Evolutionary conservation across 768 basidiomycete species (phyloP).

Genomic region (Melanogaster broomeanus): DNA sequence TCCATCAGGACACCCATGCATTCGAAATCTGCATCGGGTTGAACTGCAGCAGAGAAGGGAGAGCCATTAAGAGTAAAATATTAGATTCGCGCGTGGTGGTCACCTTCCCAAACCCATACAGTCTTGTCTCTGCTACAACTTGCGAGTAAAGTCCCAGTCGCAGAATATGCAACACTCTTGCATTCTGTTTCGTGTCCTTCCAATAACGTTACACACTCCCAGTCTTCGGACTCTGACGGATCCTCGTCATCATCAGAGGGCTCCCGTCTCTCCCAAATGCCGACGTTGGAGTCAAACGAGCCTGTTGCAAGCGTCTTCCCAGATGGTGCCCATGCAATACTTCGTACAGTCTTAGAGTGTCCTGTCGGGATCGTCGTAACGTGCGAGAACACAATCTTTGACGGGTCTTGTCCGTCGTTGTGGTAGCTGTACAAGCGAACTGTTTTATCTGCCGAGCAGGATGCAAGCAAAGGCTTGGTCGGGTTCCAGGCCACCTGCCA

Average conservation of each 20-base stretch:
- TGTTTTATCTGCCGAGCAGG: slow-evolving; percentile 93
- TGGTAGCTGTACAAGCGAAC: slow-evolving; percentile 82
- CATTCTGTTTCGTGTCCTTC: slow-evolving; percentile 98
- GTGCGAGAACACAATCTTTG: slow-evolving; percentile 42
- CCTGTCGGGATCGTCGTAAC: slow-evolving; percentile 75
- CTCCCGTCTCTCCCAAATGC: slow-evolving; percentile 80
- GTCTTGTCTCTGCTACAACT: slow-evolving; percentile 96
- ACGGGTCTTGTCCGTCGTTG: slow-evolving; percentile 20
- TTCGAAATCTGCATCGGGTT: slow-evolving; percentile 92
- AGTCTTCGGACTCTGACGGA: slow-evolving; percentile 49
- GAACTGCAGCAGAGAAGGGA: slow-evolving; percentile 47
- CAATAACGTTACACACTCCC: slow-evolving; percentile 85
- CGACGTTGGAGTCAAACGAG: slow-evolving; percentile 92
- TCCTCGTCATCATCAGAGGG: slow-evolving; percentile 39
- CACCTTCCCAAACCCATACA: slow-evolving; percentile 99
- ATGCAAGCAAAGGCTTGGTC: slow-evolving; percentile 75
- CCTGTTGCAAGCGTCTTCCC: slow-evolving; percentile 87
- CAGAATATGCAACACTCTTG: slow-evolving; percentile 86
- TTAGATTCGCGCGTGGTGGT: slow-evolving; percentile 10
- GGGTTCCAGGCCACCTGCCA: slow-evolving; percentile 95
- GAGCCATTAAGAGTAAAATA: slow-evolving; percentile 1
- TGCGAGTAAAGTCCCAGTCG: slow-evolving; percentile 77
- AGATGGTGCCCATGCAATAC: slow-evolving; percentile 86
- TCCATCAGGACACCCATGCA: slow-evolving; percentile 96
- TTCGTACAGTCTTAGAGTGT: slow-evolving; percentile 86